phyloP scores from a whole-genome alignment of 2,329 filamentous ascomycete species.

The Verticillium nubilum region DNA sequence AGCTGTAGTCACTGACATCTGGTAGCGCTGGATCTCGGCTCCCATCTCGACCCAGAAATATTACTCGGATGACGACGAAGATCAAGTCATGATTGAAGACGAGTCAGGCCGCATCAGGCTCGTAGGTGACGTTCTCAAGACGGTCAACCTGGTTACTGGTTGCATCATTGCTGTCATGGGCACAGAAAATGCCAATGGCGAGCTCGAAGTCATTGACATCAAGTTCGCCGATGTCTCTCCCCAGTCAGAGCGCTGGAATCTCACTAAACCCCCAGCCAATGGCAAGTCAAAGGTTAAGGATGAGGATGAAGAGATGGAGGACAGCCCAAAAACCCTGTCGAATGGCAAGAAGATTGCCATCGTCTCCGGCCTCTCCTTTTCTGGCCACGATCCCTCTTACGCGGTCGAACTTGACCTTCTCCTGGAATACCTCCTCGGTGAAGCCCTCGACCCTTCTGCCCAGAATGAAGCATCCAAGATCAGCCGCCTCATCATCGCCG shows the following conservation, averaged over 20 bases:
- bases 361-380: constrained; percentile 82
- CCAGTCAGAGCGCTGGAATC: constrained; percentile 75
- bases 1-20: background rate
- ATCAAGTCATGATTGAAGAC: constrained; percentile 86
- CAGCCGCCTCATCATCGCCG: constrained; percentile 82
- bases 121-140: constrained; percentile 63
- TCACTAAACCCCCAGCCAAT: constrained; percentile 43
- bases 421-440: constrained; percentile 82
- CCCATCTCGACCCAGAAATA: constrained; percentile 76
- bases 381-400: constrained; percentile 65
- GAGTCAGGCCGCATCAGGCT: constrained; percentile 85
- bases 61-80: constrained; percentile 51
- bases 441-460: constrained; percentile 56
- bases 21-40: constrained; percentile 80
- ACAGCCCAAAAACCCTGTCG: constrained; percentile 20
- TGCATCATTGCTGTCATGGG: constrained; percentile 93
- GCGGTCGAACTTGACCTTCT: constrained; percentile 72
- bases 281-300: constrained; percentile 28
- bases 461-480: constrained; percentile 63
- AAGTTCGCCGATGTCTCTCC: constrained; percentile 81
- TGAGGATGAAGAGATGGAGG: constrained; percentile 54
- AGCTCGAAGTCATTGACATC: constrained; percentile 87
- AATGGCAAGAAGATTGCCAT: constrained; percentile 65
- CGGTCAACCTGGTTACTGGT: constrained; percentile 77
- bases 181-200: constrained; percentile 85